Percentiles rank a stretch among this genome's conserved stretches.
Evolutionary conservation across 768 basidiomycete genomes (phyloP).

Genomic region (Tephrocybe rancida): DNA sequence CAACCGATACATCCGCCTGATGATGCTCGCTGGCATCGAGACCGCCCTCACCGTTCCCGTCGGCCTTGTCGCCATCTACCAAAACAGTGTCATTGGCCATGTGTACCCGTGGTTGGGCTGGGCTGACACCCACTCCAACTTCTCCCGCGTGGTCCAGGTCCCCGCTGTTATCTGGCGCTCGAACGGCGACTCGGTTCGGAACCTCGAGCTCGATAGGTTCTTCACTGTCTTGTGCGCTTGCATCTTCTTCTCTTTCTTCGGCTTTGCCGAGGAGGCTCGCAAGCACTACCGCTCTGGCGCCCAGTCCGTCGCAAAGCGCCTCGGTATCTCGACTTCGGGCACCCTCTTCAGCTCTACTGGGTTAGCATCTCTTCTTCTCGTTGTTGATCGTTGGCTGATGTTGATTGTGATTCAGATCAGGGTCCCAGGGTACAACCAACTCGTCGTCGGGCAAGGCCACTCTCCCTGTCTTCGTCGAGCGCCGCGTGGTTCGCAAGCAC

Average conservation of each 20-base stretch:
- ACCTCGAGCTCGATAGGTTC: slow-evolving; percentile 44
- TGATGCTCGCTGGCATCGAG: slow-evolving; percentile 45
- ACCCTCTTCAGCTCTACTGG: slow-evolving; percentile 26
- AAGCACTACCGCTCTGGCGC: slow-evolving; percentile 41
- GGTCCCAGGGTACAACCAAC: slow-evolving; percentile 22
- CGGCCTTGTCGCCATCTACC: slow-evolving; percentile 30
- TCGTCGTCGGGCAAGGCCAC: slow-evolving; percentile 25
- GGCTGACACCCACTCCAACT: slow-evolving; percentile 53
- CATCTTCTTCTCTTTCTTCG: slow-evolving; percentile 58
- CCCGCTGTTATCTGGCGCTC: slow-evolving; percentile 42
- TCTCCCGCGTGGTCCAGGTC: slow-evolving; percentile 39
- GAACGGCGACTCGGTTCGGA: slow-evolving; percentile 2
- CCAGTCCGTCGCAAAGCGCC: slow-evolving; percentile 31
- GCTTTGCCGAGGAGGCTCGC: slow-evolving; percentile 52
- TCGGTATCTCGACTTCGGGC: slow-evolving; percentile 24
- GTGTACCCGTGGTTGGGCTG: slow-evolving; percentile 50
- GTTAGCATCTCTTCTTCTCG: slow-evolving; percentile 13
- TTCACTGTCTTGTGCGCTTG: slow-evolving; percentile 37
- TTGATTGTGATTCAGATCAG: slow-evolving; percentile 16
- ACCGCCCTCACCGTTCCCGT: slow-evolving; percentile 41
- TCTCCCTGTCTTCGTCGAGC: slow-evolving; percentile 50
- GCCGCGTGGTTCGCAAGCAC: slow-evolving; percentile 45
- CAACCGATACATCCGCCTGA: slow-evolving; percentile 52
- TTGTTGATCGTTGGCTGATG: not conserved
- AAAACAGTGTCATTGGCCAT: slow-evolving; percentile 16